A percentile compares a stretch with the other conserved stretches of the same genome.
These are phyloP conservation scores for Collybia nuda DNA, from an alignment of 768 basidiomycete genomes.

Conservation along the genomic window DNA sequence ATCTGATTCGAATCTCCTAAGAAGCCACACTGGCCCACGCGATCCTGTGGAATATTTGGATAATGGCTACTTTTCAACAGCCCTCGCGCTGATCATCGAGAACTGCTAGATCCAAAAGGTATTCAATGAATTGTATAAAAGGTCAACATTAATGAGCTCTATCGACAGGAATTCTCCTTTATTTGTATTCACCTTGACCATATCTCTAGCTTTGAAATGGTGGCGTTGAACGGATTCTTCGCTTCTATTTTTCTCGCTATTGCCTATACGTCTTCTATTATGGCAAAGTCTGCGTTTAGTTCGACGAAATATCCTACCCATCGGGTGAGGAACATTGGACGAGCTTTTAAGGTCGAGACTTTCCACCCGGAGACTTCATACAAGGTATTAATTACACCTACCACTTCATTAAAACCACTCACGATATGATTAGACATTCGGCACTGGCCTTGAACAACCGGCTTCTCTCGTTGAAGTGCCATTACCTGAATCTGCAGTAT, in stretches of 20 bases:
- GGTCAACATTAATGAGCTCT: too few species aligned
- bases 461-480: slow-evolving; percentile 11
- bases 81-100: too few species aligned
- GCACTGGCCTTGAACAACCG: slow-evolving; percentile 21
- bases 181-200: too few species aligned
- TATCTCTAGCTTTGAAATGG: slow-evolving; percentile 13
- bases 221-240: slow-evolving; percentile 27
- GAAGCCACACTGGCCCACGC: too few species aligned
- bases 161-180: too few species aligned
- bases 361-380: slow-evolving; percentile 23
- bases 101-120: too few species aligned
- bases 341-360: slow-evolving; percentile 20
- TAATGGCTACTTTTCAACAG: too few species aligned
- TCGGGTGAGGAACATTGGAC: slow-evolving; percentile 20
- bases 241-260: slow-evolving; percentile 24
- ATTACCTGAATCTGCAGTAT: slow-evolving; percentile 14
- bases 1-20: too few species aligned
- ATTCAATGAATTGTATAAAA: too few species aligned
- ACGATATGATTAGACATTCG: slow-evolving; percentile 22
- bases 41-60: too few species aligned
- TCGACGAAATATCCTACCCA: slow-evolving; percentile 20
- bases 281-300: background rate
- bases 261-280: slow-evolving; percentile 17
- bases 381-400: slow-evolving; percentile 15
- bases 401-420: background rate